Conservation (phyloP, 805 yeast species). For the Yarrowia sp. region DNA sequence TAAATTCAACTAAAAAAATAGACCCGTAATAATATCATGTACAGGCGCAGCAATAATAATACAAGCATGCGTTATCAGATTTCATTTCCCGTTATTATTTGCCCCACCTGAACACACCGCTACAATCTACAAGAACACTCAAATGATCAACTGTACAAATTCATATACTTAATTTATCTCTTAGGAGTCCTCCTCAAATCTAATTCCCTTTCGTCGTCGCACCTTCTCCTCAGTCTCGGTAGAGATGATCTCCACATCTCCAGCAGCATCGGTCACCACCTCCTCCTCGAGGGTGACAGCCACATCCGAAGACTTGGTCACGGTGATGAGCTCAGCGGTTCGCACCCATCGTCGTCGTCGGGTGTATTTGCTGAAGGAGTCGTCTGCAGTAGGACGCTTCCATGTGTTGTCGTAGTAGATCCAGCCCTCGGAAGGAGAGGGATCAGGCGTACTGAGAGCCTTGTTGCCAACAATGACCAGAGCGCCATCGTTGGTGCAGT, state of each 20-base stretch:
- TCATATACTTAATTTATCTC: background rate
- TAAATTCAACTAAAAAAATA: background rate
- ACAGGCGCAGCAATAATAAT: no score
- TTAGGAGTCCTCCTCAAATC: conserved; percentile 30
- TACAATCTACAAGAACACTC: no score
- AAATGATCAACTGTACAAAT: no score
- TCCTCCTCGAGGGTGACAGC: background rate
- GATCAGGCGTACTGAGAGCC: conserved; percentile 52
- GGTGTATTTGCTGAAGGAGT: conserved; percentile 84
- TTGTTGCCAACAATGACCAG: conserved; percentile 55
- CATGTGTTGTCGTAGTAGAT: conserved; percentile 90
- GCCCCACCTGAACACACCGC: no score
- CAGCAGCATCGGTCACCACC: background rate
- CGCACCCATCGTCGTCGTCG: conserved; percentile 95
- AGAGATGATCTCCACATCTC: conserved; percentile 12
- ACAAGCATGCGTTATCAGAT: no score
- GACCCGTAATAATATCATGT: background rate
- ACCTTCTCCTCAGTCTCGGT: conserved; percentile 17
- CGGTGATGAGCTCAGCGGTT: conserved; percentile 54
- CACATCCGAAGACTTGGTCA: conserved; percentile 22
- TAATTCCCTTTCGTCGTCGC: conserved; percentile 31
- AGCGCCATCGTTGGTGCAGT: conserved; percentile 83
- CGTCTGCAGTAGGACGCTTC: conserved; percentile 87
- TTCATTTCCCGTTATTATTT: no score
- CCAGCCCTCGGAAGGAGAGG: conserved; percentile 78